These are phyloP conservation scores for Vicia sativa DNA, from an alignment of 306 rosid species.

Conservation along the genomic window DNA sequence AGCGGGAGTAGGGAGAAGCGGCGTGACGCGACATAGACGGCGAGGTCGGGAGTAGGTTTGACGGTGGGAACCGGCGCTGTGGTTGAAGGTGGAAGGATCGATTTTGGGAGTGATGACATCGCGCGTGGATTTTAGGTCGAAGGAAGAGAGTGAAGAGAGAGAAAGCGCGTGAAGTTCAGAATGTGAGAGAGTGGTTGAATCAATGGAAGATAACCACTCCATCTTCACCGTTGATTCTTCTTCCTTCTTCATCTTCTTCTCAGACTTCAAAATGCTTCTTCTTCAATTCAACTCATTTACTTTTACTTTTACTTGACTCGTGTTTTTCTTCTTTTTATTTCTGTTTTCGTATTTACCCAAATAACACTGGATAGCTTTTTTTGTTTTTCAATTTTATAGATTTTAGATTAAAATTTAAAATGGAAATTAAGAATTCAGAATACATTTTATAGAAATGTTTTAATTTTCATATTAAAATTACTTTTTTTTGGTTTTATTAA, in stretches of 20 bases:
- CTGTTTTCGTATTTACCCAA: no score
- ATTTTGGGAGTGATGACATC: constrained; percentile 56
- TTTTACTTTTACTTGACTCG: no score
- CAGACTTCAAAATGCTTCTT: background rate
- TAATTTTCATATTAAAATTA: no score
- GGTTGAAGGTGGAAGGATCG: constrained; percentile 73
- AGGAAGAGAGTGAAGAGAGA: constrained; percentile 56
- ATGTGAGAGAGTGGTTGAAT: constrained; percentile 63
- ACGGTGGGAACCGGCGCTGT: constrained; percentile 81
- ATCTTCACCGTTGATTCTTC: constrained; percentile 26
- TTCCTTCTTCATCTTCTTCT: background rate
- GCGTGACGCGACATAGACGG: constrained; percentile 70
- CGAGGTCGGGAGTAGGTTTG: constrained; percentile 71
- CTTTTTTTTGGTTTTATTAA: no score
- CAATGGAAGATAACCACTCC: constrained; percentile 52
- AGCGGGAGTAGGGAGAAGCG: constrained; percentile 50
- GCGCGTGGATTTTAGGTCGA: constrained; percentile 29
- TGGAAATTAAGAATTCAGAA: no score
- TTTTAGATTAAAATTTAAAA: no score
- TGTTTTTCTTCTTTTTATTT: no score
- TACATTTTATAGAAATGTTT: no score
- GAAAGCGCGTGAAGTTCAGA: constrained; percentile 74
- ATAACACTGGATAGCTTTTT: no score
- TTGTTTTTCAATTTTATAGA: no score
- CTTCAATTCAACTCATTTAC: no score